Conservation (phyloP, 2,329 filamentous ascomycete genomes). For the Alternaria panax region DNA sequence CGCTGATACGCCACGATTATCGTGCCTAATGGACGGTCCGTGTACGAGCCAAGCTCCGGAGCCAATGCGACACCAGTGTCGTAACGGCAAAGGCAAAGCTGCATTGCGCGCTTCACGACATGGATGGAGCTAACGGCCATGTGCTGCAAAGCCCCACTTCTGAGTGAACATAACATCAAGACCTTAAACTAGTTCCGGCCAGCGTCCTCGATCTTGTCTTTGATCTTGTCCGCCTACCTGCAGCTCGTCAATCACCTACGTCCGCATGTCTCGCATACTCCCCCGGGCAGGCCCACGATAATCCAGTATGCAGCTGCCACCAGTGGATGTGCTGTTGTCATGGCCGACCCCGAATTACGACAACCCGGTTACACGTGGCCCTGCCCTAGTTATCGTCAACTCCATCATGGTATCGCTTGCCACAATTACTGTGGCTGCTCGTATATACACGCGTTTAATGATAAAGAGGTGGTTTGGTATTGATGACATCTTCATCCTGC, state of each 20-base stretch:
- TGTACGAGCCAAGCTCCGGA: not conserved
- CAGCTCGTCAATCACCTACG: not conserved
- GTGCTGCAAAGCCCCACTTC: not conserved
- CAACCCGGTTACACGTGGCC: conserved; percentile 50
- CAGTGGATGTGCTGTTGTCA: conserved; percentile 37
- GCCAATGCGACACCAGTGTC: conserved; percentile 10
- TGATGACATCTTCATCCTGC: conserved; percentile 53
- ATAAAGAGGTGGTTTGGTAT: conserved; percentile 54
- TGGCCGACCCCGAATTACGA: conserved; percentile 54
- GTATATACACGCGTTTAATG: conserved; percentile 51
- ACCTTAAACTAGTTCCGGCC: not conserved
- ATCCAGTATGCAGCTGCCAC: conserved; percentile 39
- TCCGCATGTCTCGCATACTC: conserved; percentile 14
- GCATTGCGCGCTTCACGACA: not conserved
- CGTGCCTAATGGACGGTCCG: conserved; percentile 2
- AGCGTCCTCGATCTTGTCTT: not conserved
- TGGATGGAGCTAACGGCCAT: conserved; percentile 6
- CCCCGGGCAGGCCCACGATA: conserved; percentile 6
- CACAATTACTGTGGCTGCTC: conserved; percentile 44
- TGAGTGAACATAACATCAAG: conserved; percentile 8
- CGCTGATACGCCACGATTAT: conserved; percentile 9
- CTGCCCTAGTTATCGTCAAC: conserved; percentile 51
- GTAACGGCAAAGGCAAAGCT: conserved; percentile 4
- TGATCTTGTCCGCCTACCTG: not conserved
- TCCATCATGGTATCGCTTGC: conserved; percentile 50